Evolutionary conservation across 768 basidiomycete genomes (phyloP).

Genomic region (Tricholoma saponaceum): DNA sequence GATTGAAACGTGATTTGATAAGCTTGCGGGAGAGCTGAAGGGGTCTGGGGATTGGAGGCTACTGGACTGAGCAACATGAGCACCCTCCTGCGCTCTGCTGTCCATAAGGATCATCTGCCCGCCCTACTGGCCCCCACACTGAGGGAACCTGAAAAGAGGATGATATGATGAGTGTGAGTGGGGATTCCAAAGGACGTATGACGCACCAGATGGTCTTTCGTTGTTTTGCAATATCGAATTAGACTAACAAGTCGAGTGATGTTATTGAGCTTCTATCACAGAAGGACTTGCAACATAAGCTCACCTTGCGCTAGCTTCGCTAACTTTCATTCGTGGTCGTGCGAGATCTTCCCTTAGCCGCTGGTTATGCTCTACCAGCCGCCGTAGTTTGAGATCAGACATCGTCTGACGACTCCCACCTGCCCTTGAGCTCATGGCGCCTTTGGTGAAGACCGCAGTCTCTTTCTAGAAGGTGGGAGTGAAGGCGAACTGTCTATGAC

Average conservation of each 20-base stretch:
- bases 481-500: neutral
- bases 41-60: conserved; percentile 9
- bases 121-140: conserved; percentile 95
- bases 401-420: conserved; percentile 83
- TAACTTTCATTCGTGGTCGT: conserved; percentile 83
- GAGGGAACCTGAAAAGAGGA: conserved; percentile 70
- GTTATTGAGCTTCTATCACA: conserved; percentile 1
- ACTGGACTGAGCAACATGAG: conserved; percentile 63
- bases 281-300: conserved; percentile 21
- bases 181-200: neutral
- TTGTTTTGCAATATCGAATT: conserved; percentile 92
- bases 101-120: conserved; percentile 90
- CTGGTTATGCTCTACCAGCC: conserved; percentile 92
- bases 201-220: conserved; percentile 71
- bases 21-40: neutral
- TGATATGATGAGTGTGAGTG: neutral
- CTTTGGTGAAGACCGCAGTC: conserved; percentile 9
- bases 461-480: conserved; percentile 8
- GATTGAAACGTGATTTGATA: neutral
- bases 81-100: conserved; percentile 50
- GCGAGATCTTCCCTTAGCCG: conserved; percentile 87
- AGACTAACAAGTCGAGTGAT: conserved; percentile 47
- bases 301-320: conserved; percentile 87
- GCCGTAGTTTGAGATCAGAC: conserved; percentile 95
- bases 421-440: conserved; percentile 53